Percentiles rank a stretch among this genome's conserved stretches.
phyloP scores from a whole-genome alignment of 208 protist genomes.

The Leishmania turanica region DNA sequence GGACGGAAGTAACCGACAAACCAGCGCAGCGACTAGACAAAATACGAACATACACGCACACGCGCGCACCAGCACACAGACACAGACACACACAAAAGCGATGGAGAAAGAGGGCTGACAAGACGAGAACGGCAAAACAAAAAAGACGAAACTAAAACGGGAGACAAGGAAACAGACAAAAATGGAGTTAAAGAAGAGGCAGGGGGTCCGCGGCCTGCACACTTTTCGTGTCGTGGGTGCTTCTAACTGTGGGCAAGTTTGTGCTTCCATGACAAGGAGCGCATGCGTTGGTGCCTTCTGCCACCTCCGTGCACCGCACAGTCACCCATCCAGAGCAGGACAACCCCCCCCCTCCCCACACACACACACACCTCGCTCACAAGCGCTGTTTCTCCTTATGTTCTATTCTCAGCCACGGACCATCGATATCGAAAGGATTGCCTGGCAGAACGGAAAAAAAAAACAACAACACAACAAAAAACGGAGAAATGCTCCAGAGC shows the following conservation, averaged over 20 bases:
- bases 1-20: neutral
- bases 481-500: neutral
- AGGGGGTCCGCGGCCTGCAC: neutral
- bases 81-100: neutral
- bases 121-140: slow-evolving; percentile 1
- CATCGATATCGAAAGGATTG: neutral
- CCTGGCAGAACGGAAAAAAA: neutral
- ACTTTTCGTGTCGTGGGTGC: no score
- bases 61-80: neutral
- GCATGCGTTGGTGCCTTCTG: neutral
- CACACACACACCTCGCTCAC: neutral
- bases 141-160: neutral
- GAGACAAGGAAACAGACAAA: slow-evolving; percentile 6
- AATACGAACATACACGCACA: neutral
- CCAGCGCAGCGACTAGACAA: neutral
- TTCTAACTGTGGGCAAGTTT: neutral
- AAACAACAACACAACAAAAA: neutral
- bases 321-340: neutral
- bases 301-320: neutral
- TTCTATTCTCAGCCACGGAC: neutral
- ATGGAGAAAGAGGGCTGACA: neutral
- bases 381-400: neutral
- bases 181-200: slow-evolving; percentile 14
- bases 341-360: neutral
- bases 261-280: neutral